Base-by-base conservation (phyloP, 1,284 basidiomycete genomes). In the Trametes versicolor region DNA sequence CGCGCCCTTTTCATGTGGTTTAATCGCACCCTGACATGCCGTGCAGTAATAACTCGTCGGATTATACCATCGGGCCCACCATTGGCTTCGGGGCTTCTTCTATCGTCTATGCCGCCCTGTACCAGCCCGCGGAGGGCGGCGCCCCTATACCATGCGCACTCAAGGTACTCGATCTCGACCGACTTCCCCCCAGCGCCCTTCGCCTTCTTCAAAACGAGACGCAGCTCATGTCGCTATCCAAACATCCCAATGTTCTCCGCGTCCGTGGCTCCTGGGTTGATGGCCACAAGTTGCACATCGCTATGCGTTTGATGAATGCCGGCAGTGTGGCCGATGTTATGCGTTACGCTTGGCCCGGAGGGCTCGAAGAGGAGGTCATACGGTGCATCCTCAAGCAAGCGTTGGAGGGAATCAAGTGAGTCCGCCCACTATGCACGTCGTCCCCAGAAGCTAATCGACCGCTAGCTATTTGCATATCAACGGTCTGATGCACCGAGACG, bases 161-260 rank as follows among this genome's bases (percentile, higher is more conserved):
- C 75, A 96, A 96, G 78, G 92, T 97, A 59, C 87, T 96, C 60
- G 94, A 97, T 74, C 87, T 97, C 60, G 95, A 97, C 75, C 82
- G 84, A 49, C 85, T 93, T 36, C 87, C 90, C 0, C 90, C 81
- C 1, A 84, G 83, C 53, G 87, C 93, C 0, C 82, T 94, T 29
- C 81, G 83, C 15, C 86, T 92, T 45, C 83, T 96, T 12, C 89
- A 91, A 69, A 84, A 93, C 59, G 95, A 97, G 78, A 96, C 95
- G 0, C 93, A 93, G 60, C 84, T 97, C 52, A 97, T 97, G 95
- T 95, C 93, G 2, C 83, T 97, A 2, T 93, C 90, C n/a, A 97
- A 97, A 74, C 95, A 97, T 70, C 94, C 95, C 29, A 96, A 97
- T 71, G 93, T 97, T 7, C 83, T 97, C 21, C 89, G 94, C 63